phyloP scores from a whole-genome alignment of 108 stramenopile species.

The Discostella pseudostelligera region DNA sequence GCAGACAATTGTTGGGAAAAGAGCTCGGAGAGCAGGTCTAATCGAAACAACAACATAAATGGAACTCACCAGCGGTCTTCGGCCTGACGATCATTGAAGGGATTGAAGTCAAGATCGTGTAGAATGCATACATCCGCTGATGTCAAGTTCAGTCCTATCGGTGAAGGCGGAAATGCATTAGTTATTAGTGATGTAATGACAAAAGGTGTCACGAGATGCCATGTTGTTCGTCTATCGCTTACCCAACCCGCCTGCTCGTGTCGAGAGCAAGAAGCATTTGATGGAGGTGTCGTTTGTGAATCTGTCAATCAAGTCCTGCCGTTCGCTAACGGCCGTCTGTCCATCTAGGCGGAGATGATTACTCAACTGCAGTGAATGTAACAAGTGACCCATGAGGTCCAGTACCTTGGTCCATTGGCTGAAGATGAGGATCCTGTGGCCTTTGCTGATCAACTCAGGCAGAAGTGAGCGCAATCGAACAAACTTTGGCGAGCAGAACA shows the following conservation, averaged over 20 bases:
- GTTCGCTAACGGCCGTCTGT: conserved; percentile 58
- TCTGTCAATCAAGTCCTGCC: conserved; percentile 76
- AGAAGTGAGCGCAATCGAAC: conserved; percentile 56
- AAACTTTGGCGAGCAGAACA: conserved; percentile 81
- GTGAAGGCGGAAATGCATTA: conserved; percentile 5
- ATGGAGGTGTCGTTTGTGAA: conserved; percentile 69
- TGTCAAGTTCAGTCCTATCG: conserved; percentile 77
- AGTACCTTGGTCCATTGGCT: conserved; percentile 88
- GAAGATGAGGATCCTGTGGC: conserved; percentile 80
- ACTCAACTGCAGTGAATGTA: conserved; percentile 60
- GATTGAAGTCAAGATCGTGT: conserved; percentile 97
- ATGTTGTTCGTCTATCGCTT: conserved; percentile 3
- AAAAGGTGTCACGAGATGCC: conserved; percentile 39
- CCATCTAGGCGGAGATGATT: conserved; percentile 80
- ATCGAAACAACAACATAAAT: background rate
- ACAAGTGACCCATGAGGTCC: conserved; percentile 78
- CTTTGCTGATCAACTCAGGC: conserved; percentile 52
- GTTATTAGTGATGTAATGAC: conserved; percentile 32
- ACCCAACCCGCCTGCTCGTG: conserved; percentile 78
- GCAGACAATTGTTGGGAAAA: no score
- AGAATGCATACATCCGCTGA: conserved; percentile 95
- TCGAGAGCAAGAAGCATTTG: conserved; percentile 80
- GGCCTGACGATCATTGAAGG: conserved; percentile 95
- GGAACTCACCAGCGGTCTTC: conserved; percentile 65
- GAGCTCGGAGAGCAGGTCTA: background rate